These are phyloP conservation scores for Botrytis elliptica DNA, from an alignment of 2,329 filamentous ascomycete species.

Conservation along the genomic window DNA sequence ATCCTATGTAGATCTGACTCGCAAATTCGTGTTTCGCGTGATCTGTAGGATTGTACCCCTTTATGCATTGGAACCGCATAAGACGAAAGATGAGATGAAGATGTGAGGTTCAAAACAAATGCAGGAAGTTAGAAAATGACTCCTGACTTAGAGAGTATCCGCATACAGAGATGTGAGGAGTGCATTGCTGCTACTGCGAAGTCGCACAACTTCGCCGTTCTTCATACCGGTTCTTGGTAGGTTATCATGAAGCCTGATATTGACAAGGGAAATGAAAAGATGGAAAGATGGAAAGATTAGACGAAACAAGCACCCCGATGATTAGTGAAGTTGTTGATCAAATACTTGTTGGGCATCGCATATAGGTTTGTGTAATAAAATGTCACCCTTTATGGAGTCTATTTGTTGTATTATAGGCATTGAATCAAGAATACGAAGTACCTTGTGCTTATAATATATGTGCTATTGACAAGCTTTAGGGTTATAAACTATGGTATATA, in stretches of 20 bases:
- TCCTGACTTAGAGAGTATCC: neutral
- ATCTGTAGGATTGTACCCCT: neutral
- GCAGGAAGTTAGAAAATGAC: no score
- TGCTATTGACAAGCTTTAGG: neutral
- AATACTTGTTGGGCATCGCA: neutral
- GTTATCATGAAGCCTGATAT: neutral
- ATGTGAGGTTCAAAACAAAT: neutral
- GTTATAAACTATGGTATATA: neutral
- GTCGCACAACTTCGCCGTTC: constrained; percentile 3
- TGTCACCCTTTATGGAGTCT: neutral
- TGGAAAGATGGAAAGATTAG: neutral
- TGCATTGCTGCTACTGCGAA: neutral
- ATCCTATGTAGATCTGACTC: neutral
- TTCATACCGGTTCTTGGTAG: neutral
- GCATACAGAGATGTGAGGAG: neutral
- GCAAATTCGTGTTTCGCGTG: neutral
- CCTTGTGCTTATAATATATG: neutral
- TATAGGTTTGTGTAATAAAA: neutral
- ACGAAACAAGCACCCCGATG: neutral
- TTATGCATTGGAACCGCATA: neutral
- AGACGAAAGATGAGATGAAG: neutral
- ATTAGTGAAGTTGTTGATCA: neutral
- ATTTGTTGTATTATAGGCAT: neutral
- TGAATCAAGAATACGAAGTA: neutral
- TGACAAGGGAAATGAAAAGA: neutral